phyloP scores from a whole-genome alignment of 257 asterid species.

The Nicotiana attenuata region DNA sequence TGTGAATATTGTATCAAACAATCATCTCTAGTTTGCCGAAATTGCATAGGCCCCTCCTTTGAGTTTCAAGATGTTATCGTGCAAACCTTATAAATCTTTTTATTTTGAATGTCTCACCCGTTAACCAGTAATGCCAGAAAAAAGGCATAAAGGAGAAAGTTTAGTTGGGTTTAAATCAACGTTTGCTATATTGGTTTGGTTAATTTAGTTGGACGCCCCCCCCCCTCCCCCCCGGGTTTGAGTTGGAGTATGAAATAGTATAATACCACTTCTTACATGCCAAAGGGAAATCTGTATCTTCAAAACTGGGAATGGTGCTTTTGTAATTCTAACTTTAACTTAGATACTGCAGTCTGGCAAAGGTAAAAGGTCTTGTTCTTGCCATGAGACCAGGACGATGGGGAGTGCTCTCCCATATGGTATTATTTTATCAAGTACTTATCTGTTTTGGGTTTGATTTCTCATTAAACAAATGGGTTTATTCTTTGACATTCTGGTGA shows the following conservation, averaged over 20 bases:
- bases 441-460: neutral
- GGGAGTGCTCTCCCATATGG: neutral
- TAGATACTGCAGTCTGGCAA: neutral
- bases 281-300: neutral
- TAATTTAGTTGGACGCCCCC: neutral
- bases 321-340: neutral
- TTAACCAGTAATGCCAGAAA: neutral
- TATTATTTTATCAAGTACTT: neutral
- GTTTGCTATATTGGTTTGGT: neutral
- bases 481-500: neutral
- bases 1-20: neutral
- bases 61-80: neutral
- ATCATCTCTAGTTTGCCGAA: neutral
- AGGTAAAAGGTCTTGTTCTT: slow-evolving; percentile 4
- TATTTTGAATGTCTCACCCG: neutral
- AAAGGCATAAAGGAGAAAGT: neutral
- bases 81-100: neutral
- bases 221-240: too few relatives aligned
- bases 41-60: neutral
- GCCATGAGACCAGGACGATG: neutral
- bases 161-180: neutral
- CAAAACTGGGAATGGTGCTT: neutral
- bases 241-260: neutral
- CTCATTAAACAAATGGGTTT: neutral
- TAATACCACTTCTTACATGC: neutral